Base-by-base conservation (phyloP, 805 yeast species). In the Priceomyces haplophilus region DNA sequence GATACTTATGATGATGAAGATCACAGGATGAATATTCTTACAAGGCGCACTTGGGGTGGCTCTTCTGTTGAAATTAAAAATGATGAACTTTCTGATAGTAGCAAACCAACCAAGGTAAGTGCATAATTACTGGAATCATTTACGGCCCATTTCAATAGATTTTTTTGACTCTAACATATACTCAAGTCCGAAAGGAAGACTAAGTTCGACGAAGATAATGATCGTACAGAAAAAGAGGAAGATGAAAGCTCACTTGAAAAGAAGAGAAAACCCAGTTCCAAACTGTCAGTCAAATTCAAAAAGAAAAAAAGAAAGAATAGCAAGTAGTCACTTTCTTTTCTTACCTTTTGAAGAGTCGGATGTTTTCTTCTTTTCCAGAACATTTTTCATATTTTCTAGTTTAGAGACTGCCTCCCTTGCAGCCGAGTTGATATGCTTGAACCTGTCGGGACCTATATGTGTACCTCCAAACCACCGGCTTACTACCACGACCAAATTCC, bases 381-480 rank as follows among this genome's bases (percentile, higher is more conserved):
- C 20, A 6, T 20, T 20, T n/a, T 33, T 24, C 11, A 8, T 19
- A 13, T 15, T 33, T 17, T 19, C 18, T n/a, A n/a, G 95, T 41
- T 69, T 75, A 1, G 80, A 64, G 0, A 93, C 73, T 0, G 91
- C 97, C 38, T 88, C 93, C 55, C 97, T 72, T 0, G 97, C 90
- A 1, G 88, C 79, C 3, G 89, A 73, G 56, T 91, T 93, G 44
- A 93, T 93, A 61, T 93, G 98, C 54, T 86, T 89, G 69, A 93
- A 93, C 48, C 96, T 70, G 62, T 88, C 97, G 0, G 98, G 93
- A 0, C 99, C 99, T 17, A 93, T 63, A 50, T 85, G 95, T 0
- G 76, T 74, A 4, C 99, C 99, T 13, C 96, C 97, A 60, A 78
- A 93, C 97, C 97, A 91, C 46, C 99, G 67, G 25, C 85, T 79